phyloP scores from a whole-genome alignment of 768 basidiomycete genomes.

The Collybiopsis luxurians region DNA sequence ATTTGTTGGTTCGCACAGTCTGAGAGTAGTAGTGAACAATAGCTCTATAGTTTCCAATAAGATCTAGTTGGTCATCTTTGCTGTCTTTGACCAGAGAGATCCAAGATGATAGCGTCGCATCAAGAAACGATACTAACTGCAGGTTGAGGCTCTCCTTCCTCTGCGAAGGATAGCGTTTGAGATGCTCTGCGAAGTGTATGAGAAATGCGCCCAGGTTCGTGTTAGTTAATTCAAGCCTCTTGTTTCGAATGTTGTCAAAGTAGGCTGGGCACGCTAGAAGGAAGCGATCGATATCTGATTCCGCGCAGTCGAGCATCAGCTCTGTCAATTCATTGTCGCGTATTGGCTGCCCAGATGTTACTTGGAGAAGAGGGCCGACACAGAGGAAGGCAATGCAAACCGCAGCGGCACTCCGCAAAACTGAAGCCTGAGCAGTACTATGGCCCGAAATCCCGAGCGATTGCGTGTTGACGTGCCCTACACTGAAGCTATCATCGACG shows the following conservation, averaged over 20 bases:
- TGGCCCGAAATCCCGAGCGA: conserved; percentile 22
- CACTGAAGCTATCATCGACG: conserved; percentile 51
- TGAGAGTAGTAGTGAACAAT: conserved; percentile 56
- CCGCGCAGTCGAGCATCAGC: conserved; percentile 44
- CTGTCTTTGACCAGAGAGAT: conserved; percentile 22
- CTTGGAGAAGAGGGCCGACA: conserved; percentile 61
- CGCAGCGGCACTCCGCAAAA: conserved; percentile 37
- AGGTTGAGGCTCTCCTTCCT: conserved; percentile 51
- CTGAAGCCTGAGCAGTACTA: conserved; percentile 14
- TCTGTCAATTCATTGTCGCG: conserved; percentile 62
- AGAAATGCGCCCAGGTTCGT: conserved; percentile 54
- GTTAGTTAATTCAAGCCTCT: conserved; percentile 49
- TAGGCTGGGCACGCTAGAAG: conserved; percentile 55
- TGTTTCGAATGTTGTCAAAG: conserved; percentile 51
- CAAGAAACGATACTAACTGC: conserved; percentile 58
- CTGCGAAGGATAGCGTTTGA: conserved; percentile 52
- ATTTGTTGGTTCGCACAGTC: conserved; percentile 35
- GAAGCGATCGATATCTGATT: conserved; percentile 47
- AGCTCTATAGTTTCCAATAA: conserved; percentile 41
- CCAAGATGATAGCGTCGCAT: conserved; percentile 66
- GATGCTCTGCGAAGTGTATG: conserved; percentile 48
- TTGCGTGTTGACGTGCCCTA: conserved; percentile 32
- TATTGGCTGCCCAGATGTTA: conserved; percentile 52
- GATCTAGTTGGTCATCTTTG: conserved; percentile 24
- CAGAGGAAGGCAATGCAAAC: conserved; percentile 61